A percentile compares a stretch with the other conserved stretches of the same genome.
phyloP scores from a whole-genome alignment of 148 eudicot species.

The Bassia scoparia region DNA sequence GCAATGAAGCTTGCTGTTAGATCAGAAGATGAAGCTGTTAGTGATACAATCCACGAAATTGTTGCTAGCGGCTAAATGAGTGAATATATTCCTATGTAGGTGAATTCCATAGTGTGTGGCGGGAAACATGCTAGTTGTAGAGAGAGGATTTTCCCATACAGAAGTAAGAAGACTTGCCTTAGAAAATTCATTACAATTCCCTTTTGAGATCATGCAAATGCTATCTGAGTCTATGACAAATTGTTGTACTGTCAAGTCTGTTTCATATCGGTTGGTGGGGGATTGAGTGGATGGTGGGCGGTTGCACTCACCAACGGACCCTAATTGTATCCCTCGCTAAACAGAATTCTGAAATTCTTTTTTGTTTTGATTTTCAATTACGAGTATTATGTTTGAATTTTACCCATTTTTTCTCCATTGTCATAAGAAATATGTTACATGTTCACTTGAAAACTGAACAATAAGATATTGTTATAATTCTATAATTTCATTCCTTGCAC shows the following conservation, averaged over 20 bases:
- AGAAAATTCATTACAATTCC: slow-evolving; percentile 14
- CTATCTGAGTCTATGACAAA: slow-evolving; percentile 7
- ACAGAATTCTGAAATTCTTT: background rate
- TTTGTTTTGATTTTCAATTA: background rate
- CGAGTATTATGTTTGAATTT: slow-evolving; percentile 8
- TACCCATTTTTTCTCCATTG: background rate
- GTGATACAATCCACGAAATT: slow-evolving; percentile 90
- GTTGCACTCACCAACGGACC: background rate
- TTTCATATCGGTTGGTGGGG: background rate
- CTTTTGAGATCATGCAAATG: slow-evolving; percentile 16
- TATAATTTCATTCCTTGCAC: background rate
- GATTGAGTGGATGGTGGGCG: background rate
- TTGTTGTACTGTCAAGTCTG: slow-evolving; percentile 12
- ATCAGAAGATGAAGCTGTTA: slow-evolving; percentile 82
- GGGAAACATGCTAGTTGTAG: slow-evolving; percentile 24
- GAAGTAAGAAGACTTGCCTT: slow-evolving; percentile 11
- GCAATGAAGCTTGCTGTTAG: slow-evolving; percentile 95
- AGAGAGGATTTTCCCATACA: slow-evolving; percentile 28
- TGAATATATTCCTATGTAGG: slow-evolving; percentile 2
- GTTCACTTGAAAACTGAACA: background rate
- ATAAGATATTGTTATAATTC: background rate
- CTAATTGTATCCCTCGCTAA: background rate
- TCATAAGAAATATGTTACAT: slow-evolving; percentile 9
- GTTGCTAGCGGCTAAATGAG: slow-evolving; percentile 76
- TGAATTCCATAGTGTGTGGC: slow-evolving; percentile 8